Base-by-base conservation (phyloP, 176 grass and related monocot species). In the Eragrostis curvula region DNA sequence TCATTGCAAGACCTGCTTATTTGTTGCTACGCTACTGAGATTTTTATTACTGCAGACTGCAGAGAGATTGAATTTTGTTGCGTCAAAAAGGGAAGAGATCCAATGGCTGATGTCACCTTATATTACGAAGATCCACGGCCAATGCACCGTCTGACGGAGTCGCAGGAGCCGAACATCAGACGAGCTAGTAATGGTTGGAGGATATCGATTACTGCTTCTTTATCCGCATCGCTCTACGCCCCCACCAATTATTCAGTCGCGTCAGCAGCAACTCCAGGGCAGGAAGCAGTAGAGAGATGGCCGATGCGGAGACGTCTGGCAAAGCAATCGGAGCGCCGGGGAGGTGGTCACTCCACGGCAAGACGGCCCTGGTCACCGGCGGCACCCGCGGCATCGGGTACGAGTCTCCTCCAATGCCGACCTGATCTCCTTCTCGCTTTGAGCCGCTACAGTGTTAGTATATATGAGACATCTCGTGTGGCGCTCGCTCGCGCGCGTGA, bases 381-480 rank as follows among this genome's bases (percentile, higher is more conserved):
- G 93, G 93, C 68, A 95, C 89, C 68, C 90, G 93, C 62, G 93
- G 93, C 49, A 95, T 95, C 70, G 93, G 93, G 92, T 94, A 62
- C 13, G 28, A 3, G 18, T 56, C 25, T 8, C 52, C 60, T 10
- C 58, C 16, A 12, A 7, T 62, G 6, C 20, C 0, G 3, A n/a
- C 17, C 36, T 7, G 8, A 9, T 64, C 17, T 63, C 15, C 40
- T 46, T 21, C 32, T 3, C 66, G 47, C 18, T 3, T 2, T 23
- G 13, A 27, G 24, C 65, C 13, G 1, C 18, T 7, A 7, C 30
- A n/a, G n/a, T n/a, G n/a, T n/a, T n/a, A n/a, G n/a, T n/a, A n/a
- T n/a, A n/a, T n/a, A 15, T 17, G 24, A 47, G 32, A 46, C 60
- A 40, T 41, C 7, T 43, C 43, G 74, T 48, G 55, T 25, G 42